Evolutionary conservation across 306 rosid genomes (phyloP), one percentile per base, ranked within the genome.

Genomic region (Vicia faba): DNA sequence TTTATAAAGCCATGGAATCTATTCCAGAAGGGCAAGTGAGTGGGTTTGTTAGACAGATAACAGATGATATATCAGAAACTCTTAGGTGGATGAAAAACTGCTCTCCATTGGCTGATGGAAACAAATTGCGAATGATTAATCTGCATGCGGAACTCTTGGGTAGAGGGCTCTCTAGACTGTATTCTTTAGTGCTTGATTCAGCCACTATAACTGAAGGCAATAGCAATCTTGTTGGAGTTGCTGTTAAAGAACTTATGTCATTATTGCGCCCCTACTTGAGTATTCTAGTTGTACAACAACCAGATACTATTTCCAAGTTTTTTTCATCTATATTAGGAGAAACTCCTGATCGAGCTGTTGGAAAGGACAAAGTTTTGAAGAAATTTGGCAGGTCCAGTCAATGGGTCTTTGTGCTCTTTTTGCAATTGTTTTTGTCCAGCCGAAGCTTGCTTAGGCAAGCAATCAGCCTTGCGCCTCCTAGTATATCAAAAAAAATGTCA

Each of bases 11-110:
- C 33, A 33, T 89, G 73, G 81, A 80, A 73, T 78, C 83, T 61
- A 80, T 86, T 69, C 98, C 98, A 35, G 98, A 89, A 84, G 96
- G 98, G 45, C 91, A 89, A 83, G 93, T 83, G 19, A 82, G 85
- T 66, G 87, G 80, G 61, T 87, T 80, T 78, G 69, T 89, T 73
- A 79, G 72, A 53, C 85, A 81, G 77, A 66, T 89, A 66, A 78
- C 80, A 31, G 73, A 49, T 55, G 96, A 89, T 73, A 61, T 87
- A 79, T 82, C 93, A 19, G 88, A 84, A 81, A 77, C 93, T 70
- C 75, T 88, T 4, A 80, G 33, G 74, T 89, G 98, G 98, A 64
- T 89, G 69, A 86, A 75, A 75, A 61, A 41, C 55, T 66, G 77
- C 41, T 78, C 73, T 70, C 77, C 59, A 15, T 68, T 44, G 67